phyloP scores from a whole-genome alignment of 805 yeast genomes.

The Wickerhamiella azymoides region DNA sequence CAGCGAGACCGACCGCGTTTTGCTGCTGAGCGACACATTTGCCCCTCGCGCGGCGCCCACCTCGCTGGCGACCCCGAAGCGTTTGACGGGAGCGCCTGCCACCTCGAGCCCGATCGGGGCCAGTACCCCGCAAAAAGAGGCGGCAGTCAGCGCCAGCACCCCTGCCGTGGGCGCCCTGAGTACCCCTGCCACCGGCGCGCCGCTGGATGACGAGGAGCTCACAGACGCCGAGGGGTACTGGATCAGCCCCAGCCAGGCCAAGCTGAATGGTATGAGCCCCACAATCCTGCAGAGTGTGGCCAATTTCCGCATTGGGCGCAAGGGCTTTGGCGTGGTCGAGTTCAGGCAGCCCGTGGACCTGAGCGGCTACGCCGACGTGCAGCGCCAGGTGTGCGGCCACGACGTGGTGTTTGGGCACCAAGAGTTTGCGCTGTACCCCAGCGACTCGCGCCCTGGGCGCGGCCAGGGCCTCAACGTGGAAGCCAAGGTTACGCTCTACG shows the following conservation, averaged over 20 bases:
- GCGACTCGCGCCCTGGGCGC: conserved; percentile 38
- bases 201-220: conserved; percentile 29
- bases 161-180: not conserved
- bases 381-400: conserved; percentile 51
- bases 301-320: conserved; percentile 64
- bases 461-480: conserved; percentile 81
- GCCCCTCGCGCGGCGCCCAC: conserved; percentile 30
- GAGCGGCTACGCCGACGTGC: conserved; percentile 41
- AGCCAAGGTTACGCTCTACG: conserved; percentile 57
- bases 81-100: not conserved
- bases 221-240: conserved; percentile 69
- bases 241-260: conserved; percentile 63
- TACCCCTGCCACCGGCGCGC: not conserved
- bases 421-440: conserved; percentile 57
- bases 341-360: conserved; percentile 76
- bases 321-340: conserved; percentile 60
- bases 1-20: conserved; percentile 47
- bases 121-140: conserved; percentile 1
- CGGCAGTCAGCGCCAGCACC: not conserved
- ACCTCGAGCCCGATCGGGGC: conserved; percentile 1
- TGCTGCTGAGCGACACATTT: conserved; percentile 57
- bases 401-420: conserved; percentile 47
- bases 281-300: conserved; percentile 49
- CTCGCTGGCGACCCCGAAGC: not conserved
- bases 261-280: conserved; percentile 44